Conservation (phyloP, 169 alveolate genomes). For the Eimeria zaria region DNA sequence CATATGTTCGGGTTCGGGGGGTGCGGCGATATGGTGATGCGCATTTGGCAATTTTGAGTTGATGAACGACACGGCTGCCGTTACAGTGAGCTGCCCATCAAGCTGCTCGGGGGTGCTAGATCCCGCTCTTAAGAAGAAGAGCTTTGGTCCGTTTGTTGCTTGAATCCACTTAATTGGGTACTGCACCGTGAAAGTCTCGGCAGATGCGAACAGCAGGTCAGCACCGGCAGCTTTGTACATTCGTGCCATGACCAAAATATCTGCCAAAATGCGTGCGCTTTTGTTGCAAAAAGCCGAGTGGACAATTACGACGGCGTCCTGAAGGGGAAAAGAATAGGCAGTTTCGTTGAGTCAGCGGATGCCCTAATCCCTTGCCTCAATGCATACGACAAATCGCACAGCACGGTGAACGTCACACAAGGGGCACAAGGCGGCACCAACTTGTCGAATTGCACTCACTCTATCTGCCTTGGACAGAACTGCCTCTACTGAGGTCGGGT, state of each 20-base stretch:
- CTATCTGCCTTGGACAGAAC: conserved; percentile 13
- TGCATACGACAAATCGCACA: no score
- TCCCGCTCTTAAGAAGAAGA: conserved; percentile 40
- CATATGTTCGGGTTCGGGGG: conserved; percentile 38
- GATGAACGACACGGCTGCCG: conserved; percentile 50
- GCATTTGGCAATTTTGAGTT: conserved; percentile 21
- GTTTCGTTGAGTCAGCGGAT: background rate
- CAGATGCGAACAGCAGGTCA: conserved; percentile 68
- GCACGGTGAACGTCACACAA: background rate
- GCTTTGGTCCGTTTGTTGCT: conserved; percentile 49
- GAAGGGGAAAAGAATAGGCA: background rate
- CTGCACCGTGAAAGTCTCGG: conserved; percentile 30
- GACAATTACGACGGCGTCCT: conserved; percentile 71
- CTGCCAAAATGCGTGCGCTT: conserved; percentile 58
- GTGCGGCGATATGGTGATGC: conserved; percentile 64
- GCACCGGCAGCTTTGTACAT: conserved; percentile 71
- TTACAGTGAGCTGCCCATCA: conserved; percentile 30
- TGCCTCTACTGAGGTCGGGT: conserved; percentile 49
- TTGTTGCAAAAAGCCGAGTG: conserved; percentile 81
- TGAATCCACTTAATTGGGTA: conserved; percentile 57
- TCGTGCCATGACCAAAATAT: conserved; percentile 63
- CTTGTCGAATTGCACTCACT: conserved; percentile 44
- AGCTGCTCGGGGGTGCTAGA: conserved; percentile 47
- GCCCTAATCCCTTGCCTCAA: background rate
- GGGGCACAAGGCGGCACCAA: background rate